phyloP scores from a whole-genome alignment of 306 rosid genomes.

The Dryas drummondii region DNA sequence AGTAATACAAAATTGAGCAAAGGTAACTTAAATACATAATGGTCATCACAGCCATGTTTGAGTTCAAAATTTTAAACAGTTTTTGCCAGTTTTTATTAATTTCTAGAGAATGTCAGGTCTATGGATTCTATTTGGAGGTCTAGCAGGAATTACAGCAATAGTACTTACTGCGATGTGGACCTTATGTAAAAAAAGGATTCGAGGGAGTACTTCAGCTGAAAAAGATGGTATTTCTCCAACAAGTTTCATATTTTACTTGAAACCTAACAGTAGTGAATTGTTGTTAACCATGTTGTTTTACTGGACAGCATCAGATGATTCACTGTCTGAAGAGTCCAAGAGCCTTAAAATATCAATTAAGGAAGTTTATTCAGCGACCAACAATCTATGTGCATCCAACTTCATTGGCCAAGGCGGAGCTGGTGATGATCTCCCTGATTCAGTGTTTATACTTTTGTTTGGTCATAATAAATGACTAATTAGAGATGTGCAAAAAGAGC shows the following conservation, averaged over 20 bases:
- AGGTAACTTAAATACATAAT: conserved; percentile 16
- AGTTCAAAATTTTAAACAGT: not conserved
- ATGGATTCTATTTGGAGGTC: conserved; percentile 41
- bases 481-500: not conserved
- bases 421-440: conserved; percentile 37
- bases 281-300: conserved; percentile 12
- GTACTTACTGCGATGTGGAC: conserved; percentile 29
- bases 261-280: not conserved
- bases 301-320: conserved; percentile 27
- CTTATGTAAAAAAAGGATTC: conserved; percentile 27
- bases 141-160: conserved; percentile 27
- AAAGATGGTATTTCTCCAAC: conserved; percentile 28
- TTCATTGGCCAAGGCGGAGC: conserved; percentile 67
- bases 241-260: not conserved
- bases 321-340: conserved; percentile 31
- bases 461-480: not conserved
- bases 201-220: not conserved
- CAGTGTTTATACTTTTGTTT: not conserved
- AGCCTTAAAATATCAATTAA: conserved; percentile 36
- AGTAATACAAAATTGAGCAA: conserved; percentile 9
- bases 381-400: conserved; percentile 45
- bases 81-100: not conserved
- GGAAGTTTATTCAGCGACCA: conserved; percentile 49
- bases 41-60: not conserved
- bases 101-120: conserved; percentile 28